A percentile compares a stretch with the other conserved stretches of the same genome.
phyloP scores from a whole-genome alignment of 176 grass and related monocot genomes.

The Calamus simplicifolius region DNA sequence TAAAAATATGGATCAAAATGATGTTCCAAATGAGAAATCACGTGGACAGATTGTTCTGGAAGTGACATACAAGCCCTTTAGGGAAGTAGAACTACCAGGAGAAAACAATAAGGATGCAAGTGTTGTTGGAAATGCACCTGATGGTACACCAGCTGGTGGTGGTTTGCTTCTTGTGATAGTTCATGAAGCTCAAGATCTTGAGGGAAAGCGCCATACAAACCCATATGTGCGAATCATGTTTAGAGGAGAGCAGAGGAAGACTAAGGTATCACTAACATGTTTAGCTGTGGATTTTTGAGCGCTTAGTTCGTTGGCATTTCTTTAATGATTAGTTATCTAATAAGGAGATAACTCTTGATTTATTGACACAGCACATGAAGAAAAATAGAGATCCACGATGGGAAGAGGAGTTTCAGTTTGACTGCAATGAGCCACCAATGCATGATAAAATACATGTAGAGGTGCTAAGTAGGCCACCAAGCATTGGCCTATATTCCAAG shows the following conservation, averaged over 20 bases:
- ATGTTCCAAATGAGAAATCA: conserved; percentile 63
- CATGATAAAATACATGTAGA: conserved; percentile 85
- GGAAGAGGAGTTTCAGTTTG: conserved; percentile 71
- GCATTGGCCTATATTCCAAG: conserved; percentile 78
- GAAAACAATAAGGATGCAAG: background rate
- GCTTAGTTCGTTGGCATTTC: too few relatives aligned
- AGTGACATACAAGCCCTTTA: conserved; percentile 21
- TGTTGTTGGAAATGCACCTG: conserved; percentile 6
- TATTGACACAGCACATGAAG: conserved; percentile 53
- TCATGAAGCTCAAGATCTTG: conserved; percentile 23
- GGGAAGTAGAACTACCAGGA: conserved; percentile 7
- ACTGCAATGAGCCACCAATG: conserved; percentile 71
- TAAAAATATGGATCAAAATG: conserved; percentile 59
- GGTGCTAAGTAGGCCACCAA: conserved; percentile 68
- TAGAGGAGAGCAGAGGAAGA: conserved; percentile 43
- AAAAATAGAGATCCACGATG: conserved; percentile 90
- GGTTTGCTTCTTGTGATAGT: conserved; percentile 19
- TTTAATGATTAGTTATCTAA: too few relatives aligned
- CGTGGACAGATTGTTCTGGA: conserved; percentile 43
- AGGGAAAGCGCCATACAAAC: conserved; percentile 24
- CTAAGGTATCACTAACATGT: conserved; percentile 42
- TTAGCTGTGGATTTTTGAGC: too few relatives aligned
- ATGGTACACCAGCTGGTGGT: conserved; percentile 10
- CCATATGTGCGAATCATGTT: conserved; percentile 10
- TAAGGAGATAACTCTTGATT: too few relatives aligned